These are phyloP conservation scores for Iris macrosiphon DNA, from an alignment of 106 monocot species.

Conservation along the genomic window DNA sequence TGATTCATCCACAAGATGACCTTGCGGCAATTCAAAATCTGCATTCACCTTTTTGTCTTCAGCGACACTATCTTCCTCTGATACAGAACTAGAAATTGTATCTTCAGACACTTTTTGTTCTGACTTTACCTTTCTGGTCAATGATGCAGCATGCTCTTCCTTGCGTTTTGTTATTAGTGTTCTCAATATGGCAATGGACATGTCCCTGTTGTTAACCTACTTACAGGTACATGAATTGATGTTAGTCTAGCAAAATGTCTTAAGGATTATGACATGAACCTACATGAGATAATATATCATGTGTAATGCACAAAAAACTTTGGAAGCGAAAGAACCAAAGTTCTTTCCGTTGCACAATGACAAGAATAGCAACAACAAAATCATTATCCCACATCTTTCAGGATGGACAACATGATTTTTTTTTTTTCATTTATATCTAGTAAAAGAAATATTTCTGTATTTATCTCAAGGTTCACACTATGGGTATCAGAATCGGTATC, in stretches of 20 bases:
- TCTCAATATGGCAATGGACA: conserved; percentile 90
- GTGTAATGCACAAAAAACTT: too few species aligned
- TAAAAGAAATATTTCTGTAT: too few species aligned
- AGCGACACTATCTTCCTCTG: conserved; percentile 5
- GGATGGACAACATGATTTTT: too few species aligned
- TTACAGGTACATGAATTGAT: conserved; percentile 2
- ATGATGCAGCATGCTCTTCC: conserved; percentile 57
- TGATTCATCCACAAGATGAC: conserved; percentile 11
- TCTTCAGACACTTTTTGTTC: conserved; percentile 17
- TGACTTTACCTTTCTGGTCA: conserved; percentile 36
- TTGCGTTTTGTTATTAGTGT: conserved; percentile 53
- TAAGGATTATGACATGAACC: too few species aligned
- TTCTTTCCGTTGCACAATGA: too few species aligned
- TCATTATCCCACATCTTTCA: too few species aligned
- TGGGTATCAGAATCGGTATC: too few species aligned
- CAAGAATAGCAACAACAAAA: too few species aligned
- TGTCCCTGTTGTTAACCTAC: conserved; percentile 96
- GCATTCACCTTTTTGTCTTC: conserved; percentile 27
- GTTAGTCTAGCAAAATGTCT: conserved; percentile 1
- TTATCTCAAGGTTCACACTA: too few species aligned
- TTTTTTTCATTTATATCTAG: too few species aligned
- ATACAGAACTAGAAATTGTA: conserved; percentile 8
- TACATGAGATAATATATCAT: too few species aligned
- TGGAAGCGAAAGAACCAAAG: too few species aligned
- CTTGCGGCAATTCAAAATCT: conserved; percentile 6